Evolutionary conservation across 2,329 filamentous ascomycete genomes (phyloP).

Genomic region (Aotearoamyces nothofagi): DNA sequence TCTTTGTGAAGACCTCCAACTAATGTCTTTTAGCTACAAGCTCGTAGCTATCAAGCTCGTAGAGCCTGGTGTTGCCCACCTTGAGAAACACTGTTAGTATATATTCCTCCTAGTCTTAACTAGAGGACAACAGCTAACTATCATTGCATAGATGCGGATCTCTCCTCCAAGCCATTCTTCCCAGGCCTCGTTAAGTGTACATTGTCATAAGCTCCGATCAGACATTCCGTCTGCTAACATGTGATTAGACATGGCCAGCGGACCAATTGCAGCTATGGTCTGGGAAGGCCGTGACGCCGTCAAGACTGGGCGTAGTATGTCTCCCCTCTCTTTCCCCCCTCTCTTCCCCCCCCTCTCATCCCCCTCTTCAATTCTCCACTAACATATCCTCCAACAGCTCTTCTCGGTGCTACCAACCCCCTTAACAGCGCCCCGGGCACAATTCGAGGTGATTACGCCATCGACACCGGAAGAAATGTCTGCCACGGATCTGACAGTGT

Average conservation of each 20-base stretch:
- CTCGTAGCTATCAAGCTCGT: conserved; percentile 94
- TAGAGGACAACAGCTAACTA: conserved; percentile 15
- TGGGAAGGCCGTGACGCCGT: conserved; percentile 98
- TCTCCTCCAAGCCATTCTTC: conserved; percentile 95
- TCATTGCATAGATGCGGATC: conserved; percentile 61
- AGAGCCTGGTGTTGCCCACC: conserved; percentile 80
- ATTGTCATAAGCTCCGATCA: conserved; percentile 20
- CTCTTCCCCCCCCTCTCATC: not conserved
- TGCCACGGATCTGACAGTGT: conserved; percentile 99
- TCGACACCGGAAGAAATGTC: conserved; percentile 92
- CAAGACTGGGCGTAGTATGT: conserved; percentile 88
- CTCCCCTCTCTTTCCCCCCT: conserved; percentile 2
- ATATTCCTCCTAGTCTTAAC: not conserved
- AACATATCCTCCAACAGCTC: no score
- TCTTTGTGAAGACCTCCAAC: conserved; percentile 2
- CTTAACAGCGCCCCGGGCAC: conserved; percentile 87
- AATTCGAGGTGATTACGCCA: conserved; percentile 87
- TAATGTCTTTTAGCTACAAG: conserved; percentile 42
- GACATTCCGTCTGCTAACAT: conserved; percentile 13
- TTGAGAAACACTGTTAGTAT: conserved; percentile 83
- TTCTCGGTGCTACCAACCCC: conserved; percentile 99
- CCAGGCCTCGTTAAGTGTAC: conserved; percentile 78
- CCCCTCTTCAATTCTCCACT: conserved; percentile 6
- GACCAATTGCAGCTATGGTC: conserved; percentile 97
- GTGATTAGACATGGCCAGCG: conserved; percentile 76